Base-by-base conservation (phyloP, 805 yeast species). In the Lipomyces sp. region DNA sequence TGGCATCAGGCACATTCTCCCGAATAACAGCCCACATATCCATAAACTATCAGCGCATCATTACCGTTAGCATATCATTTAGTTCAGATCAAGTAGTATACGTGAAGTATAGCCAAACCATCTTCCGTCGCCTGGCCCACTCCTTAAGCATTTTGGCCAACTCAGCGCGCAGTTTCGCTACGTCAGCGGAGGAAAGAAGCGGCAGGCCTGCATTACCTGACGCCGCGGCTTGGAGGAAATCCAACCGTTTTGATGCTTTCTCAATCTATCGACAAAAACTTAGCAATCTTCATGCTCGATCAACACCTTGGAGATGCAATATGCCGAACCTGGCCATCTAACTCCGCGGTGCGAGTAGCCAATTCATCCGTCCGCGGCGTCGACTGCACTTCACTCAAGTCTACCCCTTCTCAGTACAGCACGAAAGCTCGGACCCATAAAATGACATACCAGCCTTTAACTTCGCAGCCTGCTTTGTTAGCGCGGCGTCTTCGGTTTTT, bases 61-160 rank as follows among this genome's bases (percentile, higher is more conserved):
- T 24, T 24, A 18, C 35, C 53, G 33, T 24, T 53, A 42, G 48
- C 3, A 15, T 42, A 3, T 18, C 33, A 29, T 11, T 13, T 15
- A 13, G 5, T 15, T 37, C 35, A 33, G 13, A 32, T 24, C 15
- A 55, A 2, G 30, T 51, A 51, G n/a, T 18, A 48, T 48, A 10
- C 30, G 34, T 24, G 24, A 24, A 24, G 24, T 3, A 51, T 32
- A 24, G 15, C 15, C 54, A 51, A 51, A 59, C 68, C 70, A 66
- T 64, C 35, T 58, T 58, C 8, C 66, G 65, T 3, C 70, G 69
- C 11, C 51, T 42, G 13, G 34, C n/a, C 70, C 70, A 62, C 24
- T 67, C 66, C 7, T 35, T 62, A 6, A 45, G 61, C 66, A 62
- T 45, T 4, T 13, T 29, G 34, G 13, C 18, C 11, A 57, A 33